A percentile compares a stretch with the other conserved stretches of the same genome.
Evolutionary conservation across 106 monocot genomes (phyloP).

Genomic region (Dendrobium officinale): DNA sequence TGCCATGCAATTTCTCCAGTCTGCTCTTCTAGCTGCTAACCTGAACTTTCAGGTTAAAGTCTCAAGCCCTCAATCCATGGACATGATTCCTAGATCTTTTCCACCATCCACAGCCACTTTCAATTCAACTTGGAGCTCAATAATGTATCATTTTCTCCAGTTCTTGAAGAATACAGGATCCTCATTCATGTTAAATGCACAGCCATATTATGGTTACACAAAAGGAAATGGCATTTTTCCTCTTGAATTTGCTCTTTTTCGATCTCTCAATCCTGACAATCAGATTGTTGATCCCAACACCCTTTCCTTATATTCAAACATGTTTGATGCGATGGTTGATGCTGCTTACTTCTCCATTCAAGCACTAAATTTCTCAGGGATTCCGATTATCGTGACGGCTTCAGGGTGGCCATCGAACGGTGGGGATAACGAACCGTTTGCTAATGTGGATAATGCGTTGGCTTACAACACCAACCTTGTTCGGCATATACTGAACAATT

Average conservation of each 20-base stretch:
- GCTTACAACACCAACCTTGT: conserved; percentile 78
- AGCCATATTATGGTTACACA: conserved; percentile 68
- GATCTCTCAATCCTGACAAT: conserved; percentile 38
- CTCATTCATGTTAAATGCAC: conserved; percentile 85
- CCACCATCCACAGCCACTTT: conserved; percentile 81
- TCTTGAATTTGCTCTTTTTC: conserved; percentile 73
- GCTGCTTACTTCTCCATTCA: conserved; percentile 76
- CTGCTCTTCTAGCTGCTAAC: conserved; percentile 76
- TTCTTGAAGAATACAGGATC: conserved; percentile 79
- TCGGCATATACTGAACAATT: conserved; percentile 50
- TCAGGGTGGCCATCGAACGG: conserved; percentile 86
- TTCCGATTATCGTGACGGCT: conserved; percentile 73
- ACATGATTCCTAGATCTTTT: conserved; percentile 58
- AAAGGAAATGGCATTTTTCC: conserved; percentile 67
- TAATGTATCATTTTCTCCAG: conserved; percentile 58
- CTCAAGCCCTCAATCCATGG: conserved; percentile 71
- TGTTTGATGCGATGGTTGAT: conserved; percentile 97
- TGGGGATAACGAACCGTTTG: conserved; percentile 49
- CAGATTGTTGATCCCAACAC: conserved; percentile 84
- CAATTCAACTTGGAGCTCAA: conserved; percentile 71
- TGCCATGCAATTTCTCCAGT: conserved; percentile 78
- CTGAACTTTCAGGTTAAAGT: conserved; percentile 79
- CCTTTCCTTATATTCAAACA: conserved; percentile 53
- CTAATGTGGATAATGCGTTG: conserved; percentile 74
- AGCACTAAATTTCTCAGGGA: conserved; percentile 63